Evolutionary conservation across 345 rosid genomes (phyloP), one percentile per base, ranked within the genome.

Genomic region (Citrus sp.): DNA sequence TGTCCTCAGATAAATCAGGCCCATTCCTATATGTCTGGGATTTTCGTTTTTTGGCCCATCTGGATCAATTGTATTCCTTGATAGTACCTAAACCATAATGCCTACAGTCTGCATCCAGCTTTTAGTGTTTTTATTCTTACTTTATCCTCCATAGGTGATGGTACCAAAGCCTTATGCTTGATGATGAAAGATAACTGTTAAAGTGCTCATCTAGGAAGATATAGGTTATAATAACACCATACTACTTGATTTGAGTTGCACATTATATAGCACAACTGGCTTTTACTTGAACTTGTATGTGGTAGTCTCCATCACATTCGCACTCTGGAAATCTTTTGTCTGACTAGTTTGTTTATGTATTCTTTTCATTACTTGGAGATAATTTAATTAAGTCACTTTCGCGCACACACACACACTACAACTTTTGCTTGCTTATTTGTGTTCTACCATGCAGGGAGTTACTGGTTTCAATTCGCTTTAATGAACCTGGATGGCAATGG

Each of bases 401-500:
- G 22, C 40, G 4, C 30, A 30, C 14, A 4, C 27, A 3, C 58
- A 34, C 70, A 66, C 38, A 28, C 4, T 24, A 24, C 5, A 60
- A 62, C 35, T 62, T 32, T 30, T 24, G 38, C 37, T 63, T 40
- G 59, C 74, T 71, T 51, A 32, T 24, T 74, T 22, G 25, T 59
- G 49, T 76, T 42, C 70, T 40, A 72, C 62, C 46, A 81, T 85
- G 80, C 88, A 95, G 99, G 92, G 98, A 93, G 67, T 83, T 95
- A 62, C 80, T 93, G 76, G 92, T 95, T 80, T 95, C 97, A 42
- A 71, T 93, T 81, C 87, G 93, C 79, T 90, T 90, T 80, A 84
- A 92, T 79, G 99, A 93, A 85, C 94, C 97, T 80, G 98, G 99
- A 81, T 95, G 98, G 94, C 92, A 93, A 78, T 95, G 99, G 99